Evolutionary conservation across 129 eudicot species (phyloP).

Genomic region (Tanacetum coccineum): DNA sequence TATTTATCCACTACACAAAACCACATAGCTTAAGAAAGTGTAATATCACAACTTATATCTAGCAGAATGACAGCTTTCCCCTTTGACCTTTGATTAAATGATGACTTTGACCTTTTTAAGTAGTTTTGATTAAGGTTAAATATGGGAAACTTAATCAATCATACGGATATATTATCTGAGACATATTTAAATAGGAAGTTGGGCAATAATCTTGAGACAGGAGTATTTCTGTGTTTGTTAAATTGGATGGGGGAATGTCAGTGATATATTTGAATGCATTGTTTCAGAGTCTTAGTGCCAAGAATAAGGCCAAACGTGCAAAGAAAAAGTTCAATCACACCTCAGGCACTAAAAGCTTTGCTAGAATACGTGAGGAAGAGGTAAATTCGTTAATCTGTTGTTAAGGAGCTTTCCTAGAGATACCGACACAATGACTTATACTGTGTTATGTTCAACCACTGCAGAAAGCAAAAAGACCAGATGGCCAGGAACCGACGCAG

Average conservation of each 20-base stretch:
- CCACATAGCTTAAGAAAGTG: too few relatives aligned
- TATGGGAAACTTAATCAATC: too few relatives aligned
- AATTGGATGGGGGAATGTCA: not conserved
- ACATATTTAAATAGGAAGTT: too few relatives aligned
- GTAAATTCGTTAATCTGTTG: slow-evolving; percentile 23
- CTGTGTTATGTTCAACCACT: slow-evolving; percentile 1
- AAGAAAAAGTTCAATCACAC: slow-evolving; percentile 37
- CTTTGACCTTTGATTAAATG: too few relatives aligned
- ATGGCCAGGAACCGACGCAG: slow-evolving; percentile 49
- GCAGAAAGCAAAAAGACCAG: slow-evolving; percentile 45
- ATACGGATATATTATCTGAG: too few relatives aligned
- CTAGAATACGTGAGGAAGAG: slow-evolving; percentile 48
- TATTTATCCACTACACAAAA: too few relatives aligned
- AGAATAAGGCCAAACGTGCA: slow-evolving; percentile 49
- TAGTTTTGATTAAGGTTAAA: too few relatives aligned
- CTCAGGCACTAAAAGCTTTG: slow-evolving; percentile 57
- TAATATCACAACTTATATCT: too few relatives aligned
- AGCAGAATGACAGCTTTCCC: too few relatives aligned
- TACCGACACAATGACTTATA: not conserved
- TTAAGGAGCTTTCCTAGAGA: not conserved
- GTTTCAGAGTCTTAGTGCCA: slow-evolving; percentile 41
- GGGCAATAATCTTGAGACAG: too few relatives aligned
- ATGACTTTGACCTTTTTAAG: too few relatives aligned
- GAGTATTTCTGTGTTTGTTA: not conserved
- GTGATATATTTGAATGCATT: not conserved